phyloP scores from a whole-genome alignment of 192 early-diverging fungal genomes.

The Phycomyces blakesleeanus region DNA sequence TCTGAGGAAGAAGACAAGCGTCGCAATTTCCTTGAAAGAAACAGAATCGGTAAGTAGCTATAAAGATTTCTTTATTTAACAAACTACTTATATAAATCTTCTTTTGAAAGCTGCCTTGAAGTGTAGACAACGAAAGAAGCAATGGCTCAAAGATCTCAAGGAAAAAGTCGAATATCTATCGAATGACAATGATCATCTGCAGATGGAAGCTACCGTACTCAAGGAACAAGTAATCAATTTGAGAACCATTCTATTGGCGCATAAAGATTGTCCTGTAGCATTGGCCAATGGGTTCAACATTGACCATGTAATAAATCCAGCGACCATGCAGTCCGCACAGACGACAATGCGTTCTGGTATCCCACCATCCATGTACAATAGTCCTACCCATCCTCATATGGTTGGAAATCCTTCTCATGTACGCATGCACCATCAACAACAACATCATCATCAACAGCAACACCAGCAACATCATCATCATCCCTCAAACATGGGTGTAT shows the following conservation, averaged over 20 bases:
- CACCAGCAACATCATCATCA: too few species aligned
- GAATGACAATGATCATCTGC: constrained; percentile 63
- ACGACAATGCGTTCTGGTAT: too few species aligned
- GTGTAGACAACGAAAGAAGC: constrained; percentile 91
- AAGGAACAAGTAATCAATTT: constrained; percentile 73
- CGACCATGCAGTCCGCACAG: not conserved
- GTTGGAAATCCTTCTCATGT: too few species aligned
- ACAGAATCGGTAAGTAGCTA: constrained; percentile 66
- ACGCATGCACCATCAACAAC: too few species aligned
- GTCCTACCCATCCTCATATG: too few species aligned
- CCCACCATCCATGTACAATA: too few species aligned
- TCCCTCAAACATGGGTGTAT: too few species aligned
- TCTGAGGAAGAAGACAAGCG: constrained; percentile 63
- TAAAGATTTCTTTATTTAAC: not conserved
- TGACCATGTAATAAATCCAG: not conserved
- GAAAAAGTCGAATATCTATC: constrained; percentile 57
- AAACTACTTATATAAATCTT: constrained; percentile 2
- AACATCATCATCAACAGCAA: too few species aligned
- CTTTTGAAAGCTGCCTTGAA: constrained; percentile 72
- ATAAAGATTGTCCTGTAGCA: constrained; percentile 72
- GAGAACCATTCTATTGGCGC: constrained; percentile 71
- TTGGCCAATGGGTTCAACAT: constrained; percentile 49
- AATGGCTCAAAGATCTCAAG: constrained; percentile 84
- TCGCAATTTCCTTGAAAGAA: constrained; percentile 81
- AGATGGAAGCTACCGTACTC: constrained; percentile 52